Evolutionary conservation across 768 basidiomycete species (phyloP).

Genomic region (Pleurotus platypus): DNA sequence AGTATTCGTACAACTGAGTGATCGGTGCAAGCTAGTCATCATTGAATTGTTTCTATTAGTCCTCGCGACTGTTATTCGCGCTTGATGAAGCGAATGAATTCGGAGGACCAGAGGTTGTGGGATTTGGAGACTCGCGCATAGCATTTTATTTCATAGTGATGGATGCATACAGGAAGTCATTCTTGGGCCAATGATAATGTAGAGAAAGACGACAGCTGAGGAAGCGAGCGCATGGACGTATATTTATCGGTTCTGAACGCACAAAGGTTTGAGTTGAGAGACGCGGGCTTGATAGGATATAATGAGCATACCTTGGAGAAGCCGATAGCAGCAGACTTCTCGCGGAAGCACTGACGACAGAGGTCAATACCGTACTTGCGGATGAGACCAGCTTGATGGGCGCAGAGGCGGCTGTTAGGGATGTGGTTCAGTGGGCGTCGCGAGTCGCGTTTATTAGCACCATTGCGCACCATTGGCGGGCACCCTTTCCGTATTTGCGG

Average conservation of each 20-base stretch:
- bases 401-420: constrained; percentile 97
- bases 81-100: too few species aligned
- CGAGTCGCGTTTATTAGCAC: too few species aligned
- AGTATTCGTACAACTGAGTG: not conserved
- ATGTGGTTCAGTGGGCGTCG: too few species aligned
- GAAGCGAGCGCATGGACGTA: not conserved
- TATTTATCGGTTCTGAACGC: constrained; percentile 10
- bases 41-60: too few species aligned
- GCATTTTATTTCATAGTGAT: constrained; percentile 7
- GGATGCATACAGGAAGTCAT: constrained; percentile 4
- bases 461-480: constrained; percentile 89
- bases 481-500: constrained; percentile 92
- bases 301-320: constrained; percentile 77
- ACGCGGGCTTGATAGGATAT: too few species aligned
- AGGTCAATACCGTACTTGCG: constrained; percentile 97
- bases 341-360: constrained; percentile 98
- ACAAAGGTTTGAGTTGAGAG: not conserved
- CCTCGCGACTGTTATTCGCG: too few species aligned
- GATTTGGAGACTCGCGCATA: not conserved
- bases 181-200: not conserved
- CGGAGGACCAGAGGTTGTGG: too few species aligned
- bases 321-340: constrained; percentile 90
- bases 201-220: not conserved
- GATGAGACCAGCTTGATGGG: constrained; percentile 96
- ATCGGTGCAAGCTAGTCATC: too few species aligned